phyloP scores from a whole-genome alignment of 1,139 yeast genomes.

The Saccharomyces hybrid region DNA sequence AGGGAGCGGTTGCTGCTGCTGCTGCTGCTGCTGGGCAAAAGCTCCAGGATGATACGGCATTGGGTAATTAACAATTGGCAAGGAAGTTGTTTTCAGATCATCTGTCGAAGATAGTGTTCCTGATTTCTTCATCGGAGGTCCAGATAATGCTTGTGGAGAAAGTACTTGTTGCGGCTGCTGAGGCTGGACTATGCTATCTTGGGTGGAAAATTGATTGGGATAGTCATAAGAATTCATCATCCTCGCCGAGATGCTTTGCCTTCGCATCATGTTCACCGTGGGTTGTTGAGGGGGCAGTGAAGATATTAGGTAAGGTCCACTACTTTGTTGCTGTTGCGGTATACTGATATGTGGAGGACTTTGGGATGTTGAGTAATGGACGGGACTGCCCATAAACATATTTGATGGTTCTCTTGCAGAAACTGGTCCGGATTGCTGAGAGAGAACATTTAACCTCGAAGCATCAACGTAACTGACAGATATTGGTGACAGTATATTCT shows the following conservation, averaged over 20 bases:
- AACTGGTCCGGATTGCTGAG: neutral
- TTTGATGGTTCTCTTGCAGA: neutral
- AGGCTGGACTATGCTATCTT: neutral
- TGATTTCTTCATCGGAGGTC: neutral
- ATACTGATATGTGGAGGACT: neutral
- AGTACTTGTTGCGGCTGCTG: neutral
- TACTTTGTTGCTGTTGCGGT: neutral
- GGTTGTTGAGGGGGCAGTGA: neutral
- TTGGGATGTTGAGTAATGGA: neutral
- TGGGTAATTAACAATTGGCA: neutral
- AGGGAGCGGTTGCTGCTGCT: neutral
- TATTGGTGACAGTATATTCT: conserved; percentile 26
- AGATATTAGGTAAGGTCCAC: neutral
- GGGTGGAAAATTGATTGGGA: neutral
- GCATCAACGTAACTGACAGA: conserved; percentile 18
- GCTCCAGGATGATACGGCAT: neutral
- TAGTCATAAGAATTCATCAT: neutral
- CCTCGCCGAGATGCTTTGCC: neutral
- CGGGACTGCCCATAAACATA: neutral
- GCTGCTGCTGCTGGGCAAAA: neutral
- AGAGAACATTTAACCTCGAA: conserved; percentile 2
- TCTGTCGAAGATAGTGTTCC: neutral
- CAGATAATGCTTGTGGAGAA: neutral
- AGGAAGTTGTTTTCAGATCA: neutral
- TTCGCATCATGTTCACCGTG: neutral